Conservation (phyloP, 441 rosid species). For the Adansonia grandidieri region DNA sequence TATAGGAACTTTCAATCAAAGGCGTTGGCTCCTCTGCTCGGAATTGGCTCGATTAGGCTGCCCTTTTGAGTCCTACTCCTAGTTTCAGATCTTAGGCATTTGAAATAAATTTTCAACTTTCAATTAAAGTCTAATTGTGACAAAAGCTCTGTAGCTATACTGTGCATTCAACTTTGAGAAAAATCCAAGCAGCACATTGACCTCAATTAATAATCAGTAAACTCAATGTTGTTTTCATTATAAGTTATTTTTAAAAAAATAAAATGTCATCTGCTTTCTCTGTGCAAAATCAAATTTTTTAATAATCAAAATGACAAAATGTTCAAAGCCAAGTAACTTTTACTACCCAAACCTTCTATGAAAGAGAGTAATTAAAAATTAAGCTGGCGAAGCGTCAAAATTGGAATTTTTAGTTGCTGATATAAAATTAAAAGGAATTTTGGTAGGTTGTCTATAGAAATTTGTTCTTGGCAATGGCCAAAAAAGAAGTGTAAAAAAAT, state of each 20-base stretch:
- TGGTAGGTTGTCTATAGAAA: not conserved
- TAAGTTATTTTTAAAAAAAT: not conserved
- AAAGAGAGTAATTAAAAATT: not conserved
- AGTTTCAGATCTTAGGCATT: not conserved
- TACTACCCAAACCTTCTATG: not conserved
- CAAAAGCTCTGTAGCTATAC: not conserved
- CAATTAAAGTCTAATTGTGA: not conserved
- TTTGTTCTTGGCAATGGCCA: not conserved
- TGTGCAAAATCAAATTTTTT: not conserved
- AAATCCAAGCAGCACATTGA: too few relatives aligned
- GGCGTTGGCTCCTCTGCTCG: not conserved
- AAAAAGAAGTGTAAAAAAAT: not conserved
- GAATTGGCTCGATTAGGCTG: not conserved
- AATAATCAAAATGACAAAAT: not conserved
- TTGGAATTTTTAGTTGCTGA: not conserved
- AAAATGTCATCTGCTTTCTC: not conserved
- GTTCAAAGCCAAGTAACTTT: not conserved
- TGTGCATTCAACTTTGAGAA: too few relatives aligned
- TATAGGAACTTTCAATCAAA: constrained; percentile 9
- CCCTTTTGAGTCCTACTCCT: not conserved
- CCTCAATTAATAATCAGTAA: too few relatives aligned
- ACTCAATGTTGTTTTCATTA: not conserved
- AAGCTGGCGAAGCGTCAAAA: not conserved
- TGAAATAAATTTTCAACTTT: not conserved
- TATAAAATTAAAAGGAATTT: not conserved